A percentile compares a stretch with the other conserved stretches of the same genome.
Evolutionary conservation across 768 basidiomycete genomes (phyloP).

Genomic region (Phylloporus arenicola): DNA sequence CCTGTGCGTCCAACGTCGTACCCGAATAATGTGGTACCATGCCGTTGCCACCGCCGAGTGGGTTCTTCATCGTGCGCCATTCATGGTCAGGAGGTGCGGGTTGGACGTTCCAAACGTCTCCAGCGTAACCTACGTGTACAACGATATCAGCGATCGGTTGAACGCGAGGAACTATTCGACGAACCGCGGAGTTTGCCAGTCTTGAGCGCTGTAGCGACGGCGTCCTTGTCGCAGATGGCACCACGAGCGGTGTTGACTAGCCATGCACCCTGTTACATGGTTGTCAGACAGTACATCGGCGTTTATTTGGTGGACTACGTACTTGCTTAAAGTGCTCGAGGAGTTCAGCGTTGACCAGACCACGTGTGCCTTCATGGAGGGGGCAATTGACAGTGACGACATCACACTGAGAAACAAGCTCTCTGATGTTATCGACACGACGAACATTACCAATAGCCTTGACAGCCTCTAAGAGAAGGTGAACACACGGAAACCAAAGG

Average conservation of each 20-base stretch:
- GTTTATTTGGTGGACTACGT: too few relatives aligned
- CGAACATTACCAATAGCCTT: slow-evolving; percentile 55
- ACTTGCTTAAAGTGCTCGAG: slow-evolving; percentile 70
- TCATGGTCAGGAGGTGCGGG: slow-evolving; percentile 81
- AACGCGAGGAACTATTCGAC: not conserved
- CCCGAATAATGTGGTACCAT: slow-evolving; percentile 87
- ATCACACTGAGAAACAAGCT: slow-evolving; percentile 57
- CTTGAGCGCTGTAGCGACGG: slow-evolving; percentile 66
- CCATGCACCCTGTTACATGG: slow-evolving; percentile 63
- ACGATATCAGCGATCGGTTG: not conserved
- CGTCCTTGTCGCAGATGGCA: slow-evolving; percentile 81
- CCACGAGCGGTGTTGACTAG: slow-evolving; percentile 90
- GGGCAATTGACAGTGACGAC: slow-evolving; percentile 81
- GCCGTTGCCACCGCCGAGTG: slow-evolving; percentile 77
- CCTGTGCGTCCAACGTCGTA: slow-evolving; percentile 83
- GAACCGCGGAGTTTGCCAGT: slow-evolving; percentile 66
- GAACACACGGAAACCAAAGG: too few relatives aligned
- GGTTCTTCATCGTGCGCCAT: slow-evolving; percentile 79
- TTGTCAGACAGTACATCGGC: not conserved
- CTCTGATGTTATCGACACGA: slow-evolving; percentile 71
- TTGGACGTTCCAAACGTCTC: slow-evolving; percentile 82
- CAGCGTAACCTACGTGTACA: slow-evolving; percentile 24
- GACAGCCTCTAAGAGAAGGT: too few relatives aligned
- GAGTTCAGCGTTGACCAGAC: slow-evolving; percentile 74
- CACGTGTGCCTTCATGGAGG: slow-evolving; percentile 75